Base-by-base conservation (phyloP, 331 rosid species). In the Acacia pycnantha region DNA sequence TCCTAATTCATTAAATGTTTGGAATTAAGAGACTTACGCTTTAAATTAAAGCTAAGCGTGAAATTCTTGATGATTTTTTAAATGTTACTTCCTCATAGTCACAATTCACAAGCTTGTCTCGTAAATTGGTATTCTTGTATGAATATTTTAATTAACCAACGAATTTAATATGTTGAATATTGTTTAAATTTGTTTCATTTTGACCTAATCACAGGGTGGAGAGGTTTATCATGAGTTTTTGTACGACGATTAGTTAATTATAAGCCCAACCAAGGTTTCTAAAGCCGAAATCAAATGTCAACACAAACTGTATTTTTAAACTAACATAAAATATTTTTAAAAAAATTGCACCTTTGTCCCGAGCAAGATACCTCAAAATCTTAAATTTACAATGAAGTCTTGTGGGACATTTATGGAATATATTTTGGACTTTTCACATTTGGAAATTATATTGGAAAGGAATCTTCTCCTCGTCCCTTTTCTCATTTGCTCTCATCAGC, bases 231-330 rank as follows among this genome's bases (percentile, higher is more conserved):
- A 26, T 40, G 70, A 77, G 24, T 44, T 78, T 59, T 24, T 11
- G 3, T 61, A 6, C 0, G 8, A 26, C 7, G 4, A 27, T 62
- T 27, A 29, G 21, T 64, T 65, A 16, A 29, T 31, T 31, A 4
- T 27, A 33, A 33, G 22, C 12, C 43, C 22, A 31, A 65, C 4
- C 37, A 16, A 65, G 62, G 22, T 5, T 56, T 65, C 22, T 65
- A 65, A 65, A 65, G 70, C 70, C 13, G 9, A 61, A 65, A 22
- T 29, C 29, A 24, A 70, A 61, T 70, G 58, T 51, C 76, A 37
- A 78, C 48, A 22, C 40, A 58, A 78, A 65, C 9, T 37, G 6
- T 37, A 1, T 37, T 37, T 37, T 37, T 37, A 37, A 37, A 43
- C 46, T 43, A 43, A 43, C 46, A 3, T 2, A 43, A 43, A 41